Conservation (phyloP, 257 asterid species). For the Solanum commersonii region DNA sequence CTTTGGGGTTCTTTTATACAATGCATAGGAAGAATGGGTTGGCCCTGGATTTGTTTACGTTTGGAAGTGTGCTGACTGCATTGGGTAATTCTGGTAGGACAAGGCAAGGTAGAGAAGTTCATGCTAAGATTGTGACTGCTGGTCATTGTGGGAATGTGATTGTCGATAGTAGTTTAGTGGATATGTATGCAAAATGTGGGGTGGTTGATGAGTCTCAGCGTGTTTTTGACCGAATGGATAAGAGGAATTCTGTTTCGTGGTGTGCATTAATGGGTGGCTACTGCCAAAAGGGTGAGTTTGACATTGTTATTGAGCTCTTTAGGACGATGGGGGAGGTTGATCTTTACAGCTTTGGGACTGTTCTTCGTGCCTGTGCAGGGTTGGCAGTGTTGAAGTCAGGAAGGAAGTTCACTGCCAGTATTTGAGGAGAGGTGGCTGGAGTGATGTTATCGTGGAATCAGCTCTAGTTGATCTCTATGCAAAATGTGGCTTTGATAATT, state of each 20-base stretch:
- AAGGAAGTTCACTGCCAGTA: slow-evolving; percentile 89
- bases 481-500: slow-evolving; percentile 68
- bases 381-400: slow-evolving; percentile 63
- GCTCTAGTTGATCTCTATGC: slow-evolving; percentile 86
- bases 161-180: slow-evolving; percentile 62
- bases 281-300: slow-evolving; percentile 53
- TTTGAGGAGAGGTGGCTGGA: slow-evolving; percentile 74
- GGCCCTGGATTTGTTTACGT: slow-evolving; percentile 50
- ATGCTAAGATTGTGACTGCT: slow-evolving; percentile 30
- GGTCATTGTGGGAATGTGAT: slow-evolving; percentile 48
- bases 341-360: slow-evolving; percentile 63
- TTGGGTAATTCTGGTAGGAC: slow-evolving; percentile 70
- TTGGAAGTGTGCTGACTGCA: slow-evolving; percentile 69
- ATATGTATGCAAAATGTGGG: slow-evolving; percentile 77
- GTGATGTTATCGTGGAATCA: slow-evolving; percentile 80
- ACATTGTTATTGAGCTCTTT: slow-evolving; percentile 44
- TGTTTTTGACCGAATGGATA: slow-evolving; percentile 61
- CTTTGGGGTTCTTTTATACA: slow-evolving; percentile 36
- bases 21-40: slow-evolving; percentile 34
- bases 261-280: slow-evolving; percentile 84
- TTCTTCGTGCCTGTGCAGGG: slow-evolving; percentile 82
- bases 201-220: slow-evolving; percentile 38
- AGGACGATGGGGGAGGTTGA: slow-evolving; percentile 47
- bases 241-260: slow-evolving; percentile 72
- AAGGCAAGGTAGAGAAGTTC: slow-evolving; percentile 64